Evolutionary conservation across 1,139 yeast species (phyloP).

Genomic region (Keqinozyma sinolaborantium): DNA sequence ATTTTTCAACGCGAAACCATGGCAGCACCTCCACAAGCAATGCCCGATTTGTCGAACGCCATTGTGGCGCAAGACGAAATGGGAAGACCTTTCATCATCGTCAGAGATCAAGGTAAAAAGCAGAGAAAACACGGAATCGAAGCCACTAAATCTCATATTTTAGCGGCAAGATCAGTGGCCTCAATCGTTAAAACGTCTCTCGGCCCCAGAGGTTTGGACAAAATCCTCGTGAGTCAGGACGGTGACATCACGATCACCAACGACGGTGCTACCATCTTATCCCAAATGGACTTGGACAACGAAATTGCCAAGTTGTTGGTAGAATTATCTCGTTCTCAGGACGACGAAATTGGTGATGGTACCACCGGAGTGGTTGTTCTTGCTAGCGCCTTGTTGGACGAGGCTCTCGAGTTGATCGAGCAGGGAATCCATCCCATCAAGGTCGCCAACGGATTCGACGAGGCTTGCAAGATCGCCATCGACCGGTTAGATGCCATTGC

Average conservation of each 20-base stretch:
- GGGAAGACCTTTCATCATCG: conserved; percentile 98
- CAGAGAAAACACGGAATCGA: conserved; percentile 91
- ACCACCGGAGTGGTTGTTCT: conserved; percentile 98
- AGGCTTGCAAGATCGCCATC: conserved; percentile 90
- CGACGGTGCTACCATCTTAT: conserved; percentile 95
- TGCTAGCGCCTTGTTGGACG: conserved; percentile 92
- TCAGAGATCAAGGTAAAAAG: conserved; percentile 93
- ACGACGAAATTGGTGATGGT: conserved; percentile 98
- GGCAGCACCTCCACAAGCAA: conserved; percentile 45
- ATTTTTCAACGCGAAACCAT: conserved; percentile 9
- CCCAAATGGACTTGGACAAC: conserved; percentile 94
- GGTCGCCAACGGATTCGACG: conserved; percentile 96
- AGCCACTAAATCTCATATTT: conserved; percentile 90
- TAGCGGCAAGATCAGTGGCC: conserved; percentile 95
- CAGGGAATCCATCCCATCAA: conserved; percentile 97
- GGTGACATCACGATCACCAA: conserved; percentile 98
- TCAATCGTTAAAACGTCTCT: conserved; percentile 87
- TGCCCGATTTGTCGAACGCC: conserved; percentile 97
- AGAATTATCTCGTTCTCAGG: conserved; percentile 92
- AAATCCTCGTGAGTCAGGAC: conserved; percentile 86
- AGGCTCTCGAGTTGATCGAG: conserved; percentile 90
- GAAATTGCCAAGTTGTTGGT: conserved; percentile 95
- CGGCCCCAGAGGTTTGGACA: conserved; percentile 98
- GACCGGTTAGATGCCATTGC: conserved; percentile 72
- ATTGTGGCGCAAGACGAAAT: conserved; percentile 98